A percentile compares a stretch with the other conserved stretches of the same genome.
phyloP scores from a whole-genome alignment of 176 grass and related monocot genomes.

The Carex cristatella region DNA sequence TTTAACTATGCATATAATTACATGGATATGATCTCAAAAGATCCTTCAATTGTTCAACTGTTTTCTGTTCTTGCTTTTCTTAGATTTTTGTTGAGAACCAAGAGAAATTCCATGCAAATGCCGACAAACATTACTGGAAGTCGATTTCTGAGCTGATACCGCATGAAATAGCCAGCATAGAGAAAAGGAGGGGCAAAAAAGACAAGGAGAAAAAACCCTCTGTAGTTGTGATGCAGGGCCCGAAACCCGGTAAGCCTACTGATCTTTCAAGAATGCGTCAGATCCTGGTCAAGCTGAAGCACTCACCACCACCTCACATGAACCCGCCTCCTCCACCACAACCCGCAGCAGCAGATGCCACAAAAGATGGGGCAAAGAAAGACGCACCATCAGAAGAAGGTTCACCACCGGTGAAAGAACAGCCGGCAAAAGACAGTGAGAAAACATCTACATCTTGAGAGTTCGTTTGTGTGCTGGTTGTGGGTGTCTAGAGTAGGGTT shows the following conservation, averaged over 20 bases:
- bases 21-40: background rate
- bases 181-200: conserved; percentile 76
- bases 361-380: background rate
- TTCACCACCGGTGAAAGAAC: conserved; percentile 15
- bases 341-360: conserved; percentile 32
- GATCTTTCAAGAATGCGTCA: conserved; percentile 86
- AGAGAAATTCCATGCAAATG: conserved; percentile 75
- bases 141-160: conserved; percentile 87
- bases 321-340: conserved; percentile 55
- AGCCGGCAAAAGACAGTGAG: conserved; percentile 9
- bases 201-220: conserved; percentile 86
- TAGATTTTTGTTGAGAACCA: conserved; percentile 62
- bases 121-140: conserved; percentile 90
- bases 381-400: conserved; percentile 33
- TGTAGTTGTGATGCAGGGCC: conserved; percentile 66
- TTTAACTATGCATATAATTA: background rate
- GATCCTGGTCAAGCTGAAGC: conserved; percentile 79
- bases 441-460: conserved; percentile 14
- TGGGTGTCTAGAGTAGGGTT: background rate
- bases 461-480: background rate
- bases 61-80: background rate
- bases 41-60: background rate
- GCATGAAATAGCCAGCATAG: conserved; percentile 75
- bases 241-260: conserved; percentile 87
- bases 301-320: conserved; percentile 68